Base-by-base conservation (phyloP, 345 rosid species). In the Hypericum perforatum region DNA sequence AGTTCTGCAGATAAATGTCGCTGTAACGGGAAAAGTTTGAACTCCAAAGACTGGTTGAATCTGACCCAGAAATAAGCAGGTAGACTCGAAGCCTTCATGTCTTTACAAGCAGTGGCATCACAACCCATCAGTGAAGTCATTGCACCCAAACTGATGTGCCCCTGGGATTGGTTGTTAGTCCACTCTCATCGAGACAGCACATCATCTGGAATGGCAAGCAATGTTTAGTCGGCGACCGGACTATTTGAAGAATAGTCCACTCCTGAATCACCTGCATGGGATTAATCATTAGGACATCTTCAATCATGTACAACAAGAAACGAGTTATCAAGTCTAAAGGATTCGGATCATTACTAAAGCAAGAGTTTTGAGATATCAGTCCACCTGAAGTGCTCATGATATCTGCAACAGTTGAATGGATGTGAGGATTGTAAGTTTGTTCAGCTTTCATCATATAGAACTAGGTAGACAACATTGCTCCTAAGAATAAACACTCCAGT, bases 251-350 rank as follows among this genome's bases (percentile, higher is more conserved):
- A 58, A 69, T 76, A 81, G 62, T 76, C 86, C 65, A 76, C 65
- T 38, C 61, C 69, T 39, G 83, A 71, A 63, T 89, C 89, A 75
- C 97, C 97, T 85, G 59, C 43, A 59, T 43, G 8, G 39, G 41
- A 42, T 50, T 56, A 53, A 14, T 8, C 8, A 49, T 61, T 39
- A 60, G 42, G 37, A 32, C 61, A 40, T 49, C 15, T 9, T 15
- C 16, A 52, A 11, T 48, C 47, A 38, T 46, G 47, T 43, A 8
- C 12, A 39, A n/a, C 15, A 48, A 12, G 2, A 0, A 52, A 12
- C 62, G 16, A 13, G 22, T 15, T 8, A 7, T 32, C 15, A 10
- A 29, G 8, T 9, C 9, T 4, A 16, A 32, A 43, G 42, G 5
- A 46, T 7, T 16, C 49, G 49, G 51, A 59, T 58, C 41, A 11